These are phyloP conservation scores for Camelina neglecta DNA, from an alignment of 345 rosid species.

Conservation along the genomic window DNA sequence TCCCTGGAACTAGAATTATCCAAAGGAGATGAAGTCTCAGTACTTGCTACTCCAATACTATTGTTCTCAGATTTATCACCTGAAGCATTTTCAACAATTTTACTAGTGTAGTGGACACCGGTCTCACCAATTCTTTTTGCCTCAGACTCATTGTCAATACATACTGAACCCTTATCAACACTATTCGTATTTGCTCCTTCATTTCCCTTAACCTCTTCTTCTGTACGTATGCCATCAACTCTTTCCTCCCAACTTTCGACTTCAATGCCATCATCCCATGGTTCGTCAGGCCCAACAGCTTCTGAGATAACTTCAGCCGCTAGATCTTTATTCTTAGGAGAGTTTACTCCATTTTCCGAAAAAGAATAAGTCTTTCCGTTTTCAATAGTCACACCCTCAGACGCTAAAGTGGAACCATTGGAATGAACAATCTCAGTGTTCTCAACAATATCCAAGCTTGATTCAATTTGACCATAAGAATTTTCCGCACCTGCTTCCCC, in stretches of 20 bases:
- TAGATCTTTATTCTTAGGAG: constrained; percentile 11
- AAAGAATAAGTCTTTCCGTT: constrained; percentile 18
- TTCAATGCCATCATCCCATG: constrained; percentile 27
- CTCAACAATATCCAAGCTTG: constrained; percentile 37
- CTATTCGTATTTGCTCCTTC: constrained; percentile 35
- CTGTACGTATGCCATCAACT: constrained; percentile 24
- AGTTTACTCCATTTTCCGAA: constrained; percentile 4
- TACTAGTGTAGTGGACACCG: constrained; percentile 9
- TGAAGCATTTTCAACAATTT: constrained; percentile 16
- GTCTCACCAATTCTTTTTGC: constrained; percentile 30
- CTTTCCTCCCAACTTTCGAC: constrained; percentile 39
- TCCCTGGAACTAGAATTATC: constrained; percentile 42
- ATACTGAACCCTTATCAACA: constrained; percentile 26
- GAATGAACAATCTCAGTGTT: constrained; percentile 50
- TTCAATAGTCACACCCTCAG: constrained; percentile 32
- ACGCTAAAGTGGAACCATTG: constrained; percentile 49
- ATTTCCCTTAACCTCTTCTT: constrained; percentile 37
- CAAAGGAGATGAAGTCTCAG: constrained; percentile 18
- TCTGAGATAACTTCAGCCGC: constrained; percentile 30
- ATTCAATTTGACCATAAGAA: constrained; percentile 33
- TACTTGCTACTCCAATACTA: constrained; percentile 13
- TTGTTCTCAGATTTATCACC: constrained; percentile 12
- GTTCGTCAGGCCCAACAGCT: constrained; percentile 10
- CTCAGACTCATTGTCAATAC: constrained; percentile 24
- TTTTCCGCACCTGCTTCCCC: constrained; percentile 32